These are phyloP conservation scores for Quercus bicolor DNA, from an alignment of 306 rosid genomes.

Conservation along the genomic window DNA sequence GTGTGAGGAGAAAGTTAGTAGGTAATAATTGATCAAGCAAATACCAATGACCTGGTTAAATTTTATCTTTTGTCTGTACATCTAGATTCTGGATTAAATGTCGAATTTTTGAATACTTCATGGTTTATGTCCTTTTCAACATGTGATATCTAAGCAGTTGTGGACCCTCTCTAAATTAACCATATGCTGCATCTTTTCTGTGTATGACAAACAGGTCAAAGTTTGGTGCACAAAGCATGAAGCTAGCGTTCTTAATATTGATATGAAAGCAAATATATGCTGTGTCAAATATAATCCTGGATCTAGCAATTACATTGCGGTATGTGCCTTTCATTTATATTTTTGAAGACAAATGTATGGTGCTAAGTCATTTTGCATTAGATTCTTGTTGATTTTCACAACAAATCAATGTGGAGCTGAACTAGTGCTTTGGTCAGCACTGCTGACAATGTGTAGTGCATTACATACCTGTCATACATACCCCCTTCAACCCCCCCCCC, in stretches of 20 bases:
- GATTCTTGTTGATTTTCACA: slow-evolving; percentile 15
- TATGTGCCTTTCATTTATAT: slow-evolving; percentile 37
- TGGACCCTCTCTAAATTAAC: neutral
- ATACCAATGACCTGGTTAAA: neutral
- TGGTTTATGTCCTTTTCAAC: neutral
- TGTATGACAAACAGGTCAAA: slow-evolving; percentile 65
- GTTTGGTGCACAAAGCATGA: slow-evolving; percentile 96
- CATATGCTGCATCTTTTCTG: slow-evolving; percentile 11
- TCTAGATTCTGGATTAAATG: neutral
- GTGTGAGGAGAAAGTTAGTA: neutral
- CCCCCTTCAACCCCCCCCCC: neutral
- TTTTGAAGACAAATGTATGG: slow-evolving; percentile 13
- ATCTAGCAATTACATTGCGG: slow-evolving; percentile 84
- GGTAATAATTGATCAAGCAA: neutral
- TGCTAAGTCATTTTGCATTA: slow-evolving; percentile 14
- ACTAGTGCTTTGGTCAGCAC: slow-evolving; percentile 12
- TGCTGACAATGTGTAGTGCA: slow-evolving; percentile 10
- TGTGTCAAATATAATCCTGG: slow-evolving; percentile 98
- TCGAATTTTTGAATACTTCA: neutral
- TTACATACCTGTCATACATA: neutral
- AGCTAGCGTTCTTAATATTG: slow-evolving; percentile 83
- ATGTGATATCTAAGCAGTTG: neutral
- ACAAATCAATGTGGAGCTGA: slow-evolving; percentile 20
- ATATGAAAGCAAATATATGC: slow-evolving; percentile 99
- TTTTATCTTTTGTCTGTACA: neutral